Evolutionary conservation across 352 stramenopile genomes (phyloP), one percentile per base, ranked within the genome.

Genomic region (Phytophthora syringae): DNA sequence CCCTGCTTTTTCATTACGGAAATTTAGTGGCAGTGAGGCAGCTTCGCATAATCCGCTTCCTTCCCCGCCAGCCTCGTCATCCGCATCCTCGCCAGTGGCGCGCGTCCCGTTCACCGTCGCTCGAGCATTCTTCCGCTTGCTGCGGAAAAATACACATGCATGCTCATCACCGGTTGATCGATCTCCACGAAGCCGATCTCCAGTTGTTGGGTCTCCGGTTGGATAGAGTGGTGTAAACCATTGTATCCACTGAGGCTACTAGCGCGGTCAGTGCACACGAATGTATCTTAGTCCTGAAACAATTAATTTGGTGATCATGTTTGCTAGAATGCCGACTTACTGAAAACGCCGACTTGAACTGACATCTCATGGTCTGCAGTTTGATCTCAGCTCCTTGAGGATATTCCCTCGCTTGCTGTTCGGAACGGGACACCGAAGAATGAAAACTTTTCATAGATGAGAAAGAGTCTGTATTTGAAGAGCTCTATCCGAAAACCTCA

Each of bases 61-160:
- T 24, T 73, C 68, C 5, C 60, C 67, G 57, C 48, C 64, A 11
- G 50, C 53, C 13, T 67, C 62, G 13, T 61, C 75, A 5, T 73
- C 67, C 1, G 39, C 71, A 54, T 53, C 53, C 4, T 76, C 74
- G 20, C 63, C 62, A 11, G 56, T 75, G 1, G 64, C 65, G 44
- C 75, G 64, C 36, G 81, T 92, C 7, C 78, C 85, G 3, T 88
- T 89, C 63, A 82, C 81, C 7, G 82, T 87, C 18, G 83, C 82
- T 12, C 80, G 74, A 52, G 77, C 81, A 7, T 93, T 93, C 56
- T 93, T 93, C 42, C 77, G 77, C 1, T 72, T 88, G 27, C 59
- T 93, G 25, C 64, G 78, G 45, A 79, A 86, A 52, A 82, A 71
- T 59, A 59, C 73, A 32, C 56, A 56, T 62, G 27, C 49, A 44